phyloP scores from a whole-genome alignment of 768 basidiomycete genomes.

The Guyanaporus albipodus region DNA sequence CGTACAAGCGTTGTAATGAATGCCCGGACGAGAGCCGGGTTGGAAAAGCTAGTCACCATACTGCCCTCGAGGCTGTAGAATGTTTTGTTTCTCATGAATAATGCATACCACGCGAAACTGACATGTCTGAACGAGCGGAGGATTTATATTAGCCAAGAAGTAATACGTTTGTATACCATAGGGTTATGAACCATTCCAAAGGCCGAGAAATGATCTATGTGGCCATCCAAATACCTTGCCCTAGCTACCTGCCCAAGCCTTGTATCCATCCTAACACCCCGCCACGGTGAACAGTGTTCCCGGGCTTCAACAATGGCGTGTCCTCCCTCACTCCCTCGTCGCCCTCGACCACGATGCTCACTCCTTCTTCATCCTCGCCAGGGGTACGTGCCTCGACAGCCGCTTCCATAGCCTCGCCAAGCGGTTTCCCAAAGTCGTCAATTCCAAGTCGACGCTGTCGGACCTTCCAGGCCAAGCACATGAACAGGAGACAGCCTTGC shows the following conservation, averaged over 20 bases:
- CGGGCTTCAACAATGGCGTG: constrained; percentile 24
- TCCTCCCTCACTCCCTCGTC: constrained; percentile 13
- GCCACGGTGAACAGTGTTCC: constrained; percentile 15
- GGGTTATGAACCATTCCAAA: no score
- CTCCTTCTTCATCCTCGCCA: constrained; percentile 6
- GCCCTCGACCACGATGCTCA: constrained; percentile 23
- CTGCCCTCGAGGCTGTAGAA: constrained; percentile 17
- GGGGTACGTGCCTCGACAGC: background rate
- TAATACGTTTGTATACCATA: background rate
- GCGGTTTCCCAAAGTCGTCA: constrained; percentile 83
- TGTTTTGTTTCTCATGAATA: no score
- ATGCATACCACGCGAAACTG: no score
- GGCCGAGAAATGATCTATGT: background rate
- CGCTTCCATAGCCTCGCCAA: constrained; percentile 15
- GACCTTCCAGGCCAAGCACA: constrained; percentile 85
- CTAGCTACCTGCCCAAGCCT: constrained; percentile 15
- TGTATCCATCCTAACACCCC: constrained; percentile 26
- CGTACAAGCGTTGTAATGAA: constrained; percentile 54
- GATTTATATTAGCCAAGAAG: background rate
- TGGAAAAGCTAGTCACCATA: constrained; percentile 25
- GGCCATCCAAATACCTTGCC: background rate
- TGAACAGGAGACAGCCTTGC: constrained; percentile 74
- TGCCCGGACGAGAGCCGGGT: constrained; percentile 40
- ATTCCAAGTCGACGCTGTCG: constrained; percentile 72
- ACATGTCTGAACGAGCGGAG: no score